Evolutionary conservation across 352 stramenopile genomes (phyloP), one percentile per base, ranked within the genome.

Genomic region (Phytophthora megakarya): DNA sequence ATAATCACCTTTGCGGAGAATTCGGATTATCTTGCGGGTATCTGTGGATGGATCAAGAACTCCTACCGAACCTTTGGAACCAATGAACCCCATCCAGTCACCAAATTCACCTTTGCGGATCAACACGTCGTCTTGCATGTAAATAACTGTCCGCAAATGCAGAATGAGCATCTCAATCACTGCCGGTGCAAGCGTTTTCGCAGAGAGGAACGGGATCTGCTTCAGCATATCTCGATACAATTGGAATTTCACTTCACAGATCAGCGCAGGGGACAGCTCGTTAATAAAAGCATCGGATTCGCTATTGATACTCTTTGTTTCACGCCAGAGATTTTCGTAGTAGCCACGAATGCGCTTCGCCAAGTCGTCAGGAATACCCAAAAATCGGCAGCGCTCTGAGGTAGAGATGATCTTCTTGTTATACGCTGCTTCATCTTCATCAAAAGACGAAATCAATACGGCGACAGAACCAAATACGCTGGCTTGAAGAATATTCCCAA

Each of bases 61-160:
- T 9, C 80, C 81, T 3, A 90, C 81, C 1, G 73, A 78, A 1
- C 82, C 84, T 60, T 87, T 90, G 13, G 78, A 88, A 15, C 81
- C 81, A 44, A 92, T 90, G 47, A 93, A 91, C 8, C 82, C 84
- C 84, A 93, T 93, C 84, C 84, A 93, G 63, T 93, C 82, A 11
- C 84, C 80, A 26, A 81, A 81, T 62, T 93, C 84, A n/a, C 82
- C 82, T 57, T 93, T 92, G 38, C 84, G 78, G 28, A 92, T 90
- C 11, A 92, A 54, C 15, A 93, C 73, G 49, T 93, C 84, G 55
- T 90, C 84, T 56, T 91, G 82, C 80, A 91, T 90, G 63, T 93
- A 93, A 46, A 89, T 89, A 26, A 90, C 73, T 0, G 82, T 90
- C 19, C 81, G 74, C 22, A 93, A 58, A 32, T 90, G 78, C 37